Evolutionary conservation across 495 filamentous ascomycete species (phyloP).

Genomic region (Schizothecium vesticola): DNA sequence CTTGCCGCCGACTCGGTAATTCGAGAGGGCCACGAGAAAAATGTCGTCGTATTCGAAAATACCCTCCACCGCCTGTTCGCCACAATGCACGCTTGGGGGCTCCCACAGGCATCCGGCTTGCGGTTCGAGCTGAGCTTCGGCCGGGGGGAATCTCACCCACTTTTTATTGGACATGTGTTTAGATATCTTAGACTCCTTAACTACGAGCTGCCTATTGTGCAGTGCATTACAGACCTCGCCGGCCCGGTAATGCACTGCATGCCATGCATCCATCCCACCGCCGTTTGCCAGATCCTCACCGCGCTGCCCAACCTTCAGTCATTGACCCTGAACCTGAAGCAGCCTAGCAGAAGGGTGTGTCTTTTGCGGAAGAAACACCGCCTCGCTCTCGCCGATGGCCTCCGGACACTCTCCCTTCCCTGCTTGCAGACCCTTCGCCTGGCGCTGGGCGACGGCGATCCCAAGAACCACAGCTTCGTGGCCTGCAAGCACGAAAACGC

Average conservation of each 20-base stretch:
- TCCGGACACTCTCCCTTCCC: neutral
- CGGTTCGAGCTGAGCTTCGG: neutral
- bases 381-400: conserved; percentile 1
- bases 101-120: neutral
- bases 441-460: neutral
- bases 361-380: conserved; percentile 1
- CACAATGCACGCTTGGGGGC: conserved; percentile 3
- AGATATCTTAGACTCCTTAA: neutral
- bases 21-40: neutral
- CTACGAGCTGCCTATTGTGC: neutral
- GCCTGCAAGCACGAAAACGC: conserved; percentile 1
- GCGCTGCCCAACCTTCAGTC: conserved; percentile 2
- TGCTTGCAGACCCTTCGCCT: neutral
- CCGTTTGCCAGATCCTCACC: conserved; percentile 1
- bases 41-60: neutral
- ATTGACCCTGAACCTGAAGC: neutral
- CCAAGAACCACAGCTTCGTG: conserved; percentile 2
- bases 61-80: neutral
- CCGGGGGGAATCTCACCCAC: neutral
- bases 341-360: conserved; percentile 1
- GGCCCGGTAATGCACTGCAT: neutral
- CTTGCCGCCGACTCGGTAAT: neutral
- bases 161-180: neutral
- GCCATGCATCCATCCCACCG: neutral
- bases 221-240: neutral